Percentiles rank a stretch among this genome's conserved stretches.
Conservation (phyloP, 345 rosid species). For the Melaleuca alternifolia region DNA sequence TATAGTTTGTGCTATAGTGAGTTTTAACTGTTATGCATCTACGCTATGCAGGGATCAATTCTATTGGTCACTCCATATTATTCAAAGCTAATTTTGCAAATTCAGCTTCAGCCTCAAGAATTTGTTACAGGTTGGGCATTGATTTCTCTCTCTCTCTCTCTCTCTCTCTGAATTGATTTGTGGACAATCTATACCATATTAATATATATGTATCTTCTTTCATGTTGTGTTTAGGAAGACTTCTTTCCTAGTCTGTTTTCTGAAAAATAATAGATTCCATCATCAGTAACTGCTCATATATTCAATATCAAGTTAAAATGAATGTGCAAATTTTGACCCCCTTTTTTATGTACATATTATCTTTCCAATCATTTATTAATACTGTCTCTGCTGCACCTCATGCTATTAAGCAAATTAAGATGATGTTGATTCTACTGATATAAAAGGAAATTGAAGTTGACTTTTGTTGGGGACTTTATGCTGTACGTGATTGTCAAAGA, state of each 20-base stretch:
- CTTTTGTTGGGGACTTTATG: not conserved
- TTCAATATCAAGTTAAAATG: not conserved
- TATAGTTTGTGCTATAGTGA: not conserved
- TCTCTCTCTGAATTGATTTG: not conserved
- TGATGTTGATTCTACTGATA: not conserved
- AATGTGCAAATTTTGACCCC: not conserved
- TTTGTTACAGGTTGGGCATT: slow-evolving; percentile 72
- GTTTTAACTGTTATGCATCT: not conserved
- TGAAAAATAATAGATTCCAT: not conserved
- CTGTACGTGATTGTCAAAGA: not conserved
- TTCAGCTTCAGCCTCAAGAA: slow-evolving; percentile 82
- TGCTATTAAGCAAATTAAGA: not conserved
- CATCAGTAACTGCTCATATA: not conserved
- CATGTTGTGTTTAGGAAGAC: not conserved
- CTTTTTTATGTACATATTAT: not conserved
- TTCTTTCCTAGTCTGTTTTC: not conserved
- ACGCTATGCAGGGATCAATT: slow-evolving; percentile 57
- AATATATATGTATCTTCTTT: not conserved
- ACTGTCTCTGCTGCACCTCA: not conserved
- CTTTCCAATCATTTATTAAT: not conserved
- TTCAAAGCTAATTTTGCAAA: slow-evolving; percentile 66
- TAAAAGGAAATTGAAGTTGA: not conserved
- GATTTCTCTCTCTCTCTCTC: not conserved
- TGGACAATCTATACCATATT: not conserved
- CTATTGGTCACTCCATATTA: slow-evolving; percentile 67